Evolutionary conservation across 2,329 filamentous ascomycete genomes (phyloP), one percentile per base, ranked within the genome.

Genomic region (Orbilia quercus): DNA sequence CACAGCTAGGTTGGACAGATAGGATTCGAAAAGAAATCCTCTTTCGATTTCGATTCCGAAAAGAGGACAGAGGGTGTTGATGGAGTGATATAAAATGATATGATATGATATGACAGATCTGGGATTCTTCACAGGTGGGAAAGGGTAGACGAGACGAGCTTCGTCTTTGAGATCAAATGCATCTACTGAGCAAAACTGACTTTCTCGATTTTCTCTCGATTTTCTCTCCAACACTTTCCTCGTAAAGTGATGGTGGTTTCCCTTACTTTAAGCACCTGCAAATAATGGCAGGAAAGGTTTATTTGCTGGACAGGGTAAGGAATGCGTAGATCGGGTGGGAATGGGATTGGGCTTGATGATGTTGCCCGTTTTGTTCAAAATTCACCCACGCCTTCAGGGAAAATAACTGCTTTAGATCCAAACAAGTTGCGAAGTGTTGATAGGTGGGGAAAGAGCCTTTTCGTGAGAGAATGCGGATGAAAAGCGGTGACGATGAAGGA

Each of bases 261-360:
- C 67, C 67, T 72, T 72, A 48, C 67, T 72, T 72, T 53, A 50
- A 50, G 31, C 58, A 59, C 58, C 58, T 59, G 59, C 66, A 51
- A 57, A 63, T 63, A 64, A 72, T 58, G 51, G 67, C 38, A 64
- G 57, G 50, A 73, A 62, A 73, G 54, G 60, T 50, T 73, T 59
- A 44, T 51, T 58, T 23, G 47, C 69, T 66, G 40, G 53, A 66
- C 59, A 66, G 44, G 60, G 69, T 28, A 66, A 73, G 60, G 69
- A 73, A 73, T 73, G 69, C 36, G 69, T 45, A 66, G 69, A 73
- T 73, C 69, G 57, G 60, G 48, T 40, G 60, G n/a, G 69, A 65
- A 73, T 66, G 60, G 53, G 67, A 57, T 59, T 72, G 53, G 53
- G 34, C 38, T 72, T 42, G 50, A 71, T 25, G 66, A 71, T 71